Conservation (phyloP, 148 eudicot genomes). For the Heliosperma pusillum region DNA sequence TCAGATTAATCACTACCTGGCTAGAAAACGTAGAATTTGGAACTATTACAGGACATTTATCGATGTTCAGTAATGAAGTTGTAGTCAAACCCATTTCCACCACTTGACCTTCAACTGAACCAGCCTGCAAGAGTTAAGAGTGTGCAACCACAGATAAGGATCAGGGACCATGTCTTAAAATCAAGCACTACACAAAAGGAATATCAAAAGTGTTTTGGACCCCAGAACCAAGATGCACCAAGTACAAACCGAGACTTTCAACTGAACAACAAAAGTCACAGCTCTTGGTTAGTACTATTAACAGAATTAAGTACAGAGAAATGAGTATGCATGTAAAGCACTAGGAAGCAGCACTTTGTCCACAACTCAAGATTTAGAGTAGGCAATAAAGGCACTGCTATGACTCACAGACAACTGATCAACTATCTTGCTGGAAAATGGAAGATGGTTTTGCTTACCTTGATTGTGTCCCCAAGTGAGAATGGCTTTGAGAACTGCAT, state of each 20-base stretch:
- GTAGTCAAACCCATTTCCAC: conserved; percentile 93
- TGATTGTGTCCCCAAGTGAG: conserved; percentile 90
- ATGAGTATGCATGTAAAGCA: neutral
- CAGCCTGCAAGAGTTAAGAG: conserved; percentile 62
- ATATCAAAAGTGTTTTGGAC: neutral
- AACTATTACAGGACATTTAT: conserved; percentile 79
- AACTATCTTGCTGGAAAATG: neutral
- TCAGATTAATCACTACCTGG: conserved; percentile 53
- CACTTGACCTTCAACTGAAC: conserved; percentile 96
- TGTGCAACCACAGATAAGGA: conserved; percentile 12
- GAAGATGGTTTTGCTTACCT: conserved; percentile 40
- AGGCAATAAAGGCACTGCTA: neutral
- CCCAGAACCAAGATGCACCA: neutral
- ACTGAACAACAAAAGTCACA: conserved; percentile 18
- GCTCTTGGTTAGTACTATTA: neutral
- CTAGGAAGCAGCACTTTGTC: neutral
- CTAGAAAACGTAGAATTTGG: conserved; percentile 92
- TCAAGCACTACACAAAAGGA: neutral
- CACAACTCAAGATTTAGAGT: neutral
- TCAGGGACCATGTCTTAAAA: neutral
- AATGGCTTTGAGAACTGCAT: conserved; percentile 84
- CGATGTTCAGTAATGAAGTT: conserved; percentile 73
- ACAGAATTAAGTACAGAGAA: neutral
- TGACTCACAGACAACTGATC: conserved; percentile 1
- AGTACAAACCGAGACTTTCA: neutral